phyloP scores from a whole-genome alignment of 148 eudicot species.

The Beta vulgaris region DNA sequence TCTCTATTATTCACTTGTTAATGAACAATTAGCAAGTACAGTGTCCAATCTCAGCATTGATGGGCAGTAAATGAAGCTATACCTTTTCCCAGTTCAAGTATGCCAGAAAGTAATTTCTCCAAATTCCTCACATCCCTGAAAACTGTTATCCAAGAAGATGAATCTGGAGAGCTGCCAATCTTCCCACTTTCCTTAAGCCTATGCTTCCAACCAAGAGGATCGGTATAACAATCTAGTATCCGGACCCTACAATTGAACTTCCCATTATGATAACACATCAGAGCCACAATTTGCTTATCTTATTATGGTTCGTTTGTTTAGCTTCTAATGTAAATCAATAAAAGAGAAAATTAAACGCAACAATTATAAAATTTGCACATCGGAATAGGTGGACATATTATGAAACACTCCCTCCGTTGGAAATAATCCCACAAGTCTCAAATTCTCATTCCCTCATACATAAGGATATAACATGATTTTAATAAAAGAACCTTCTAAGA shows the following conservation, averaged over 20 bases:
- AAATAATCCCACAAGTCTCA: neutral
- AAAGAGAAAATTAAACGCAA: neutral
- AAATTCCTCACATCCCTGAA: constrained; percentile 56
- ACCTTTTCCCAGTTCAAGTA: constrained; percentile 73
- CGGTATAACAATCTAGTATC: constrained; percentile 76
- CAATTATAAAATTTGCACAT: neutral
- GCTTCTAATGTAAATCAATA: neutral
- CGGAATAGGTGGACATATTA: neutral
- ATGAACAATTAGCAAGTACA: neutral
- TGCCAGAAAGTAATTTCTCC: constrained; percentile 42
- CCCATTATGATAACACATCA: constrained; percentile 8
- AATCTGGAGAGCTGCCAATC: constrained; percentile 33
- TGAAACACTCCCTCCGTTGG: neutral
- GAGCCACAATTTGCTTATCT: neutral
- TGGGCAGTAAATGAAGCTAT: neutral
- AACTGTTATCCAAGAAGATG: constrained; percentile 33
- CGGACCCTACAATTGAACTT: constrained; percentile 43
- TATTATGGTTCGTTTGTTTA: neutral
- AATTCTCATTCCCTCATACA: neutral
- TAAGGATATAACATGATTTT: neutral
- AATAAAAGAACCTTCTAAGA: neutral
- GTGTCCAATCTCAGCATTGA: neutral
- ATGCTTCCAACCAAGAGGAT: constrained; percentile 87
- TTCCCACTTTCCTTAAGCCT: constrained; percentile 51
- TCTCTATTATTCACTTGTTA: neutral